A percentile compares a stretch with the other conserved stretches of the same genome.
Conservation (phyloP, 1,284 basidiomycete genomes). For the Polyporus tsugae region DNA sequence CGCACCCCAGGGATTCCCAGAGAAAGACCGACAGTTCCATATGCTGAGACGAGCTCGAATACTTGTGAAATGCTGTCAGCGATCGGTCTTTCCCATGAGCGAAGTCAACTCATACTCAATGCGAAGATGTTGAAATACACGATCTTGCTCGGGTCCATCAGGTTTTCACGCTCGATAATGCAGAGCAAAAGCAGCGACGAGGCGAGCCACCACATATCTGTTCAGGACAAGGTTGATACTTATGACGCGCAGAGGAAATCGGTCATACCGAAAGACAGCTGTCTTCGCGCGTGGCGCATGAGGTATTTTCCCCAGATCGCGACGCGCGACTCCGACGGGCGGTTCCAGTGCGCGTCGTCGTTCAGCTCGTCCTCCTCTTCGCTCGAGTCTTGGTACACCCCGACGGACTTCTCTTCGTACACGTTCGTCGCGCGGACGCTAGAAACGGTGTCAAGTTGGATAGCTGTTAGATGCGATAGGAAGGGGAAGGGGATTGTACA, state of each 20-base stretch:
- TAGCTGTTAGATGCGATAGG: background rate
- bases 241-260: background rate
- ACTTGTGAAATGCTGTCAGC: slow-evolving; percentile 43
- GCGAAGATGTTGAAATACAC: slow-evolving; percentile 76
- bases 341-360: slow-evolving; percentile 44
- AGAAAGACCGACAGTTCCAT: slow-evolving; percentile 78
- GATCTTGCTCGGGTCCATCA: slow-evolving; percentile 50
- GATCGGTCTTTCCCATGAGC: background rate
- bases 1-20: slow-evolving; percentile 69
- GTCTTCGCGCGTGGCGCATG: slow-evolving; percentile 82
- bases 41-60: slow-evolving; percentile 74
- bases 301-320: slow-evolving; percentile 82
- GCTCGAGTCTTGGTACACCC: slow-evolving; percentile 66
- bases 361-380: slow-evolving; percentile 54
- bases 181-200: slow-evolving; percentile 84
- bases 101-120: slow-evolving; percentile 30
- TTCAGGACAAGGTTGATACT: slow-evolving; percentile 9
- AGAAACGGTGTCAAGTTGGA: background rate
- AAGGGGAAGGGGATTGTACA: slow-evolving; percentile 11
- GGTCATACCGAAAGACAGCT: slow-evolving; percentile 83
- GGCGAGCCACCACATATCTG: slow-evolving; percentile 92
- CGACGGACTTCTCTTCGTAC: slow-evolving; percentile 91
- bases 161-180: slow-evolving; percentile 80
- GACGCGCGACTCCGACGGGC: slow-evolving; percentile 54
- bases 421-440: slow-evolving; percentile 98